phyloP scores from a whole-genome alignment of 805 yeast species.

The Cyberlindnera japonica region DNA sequence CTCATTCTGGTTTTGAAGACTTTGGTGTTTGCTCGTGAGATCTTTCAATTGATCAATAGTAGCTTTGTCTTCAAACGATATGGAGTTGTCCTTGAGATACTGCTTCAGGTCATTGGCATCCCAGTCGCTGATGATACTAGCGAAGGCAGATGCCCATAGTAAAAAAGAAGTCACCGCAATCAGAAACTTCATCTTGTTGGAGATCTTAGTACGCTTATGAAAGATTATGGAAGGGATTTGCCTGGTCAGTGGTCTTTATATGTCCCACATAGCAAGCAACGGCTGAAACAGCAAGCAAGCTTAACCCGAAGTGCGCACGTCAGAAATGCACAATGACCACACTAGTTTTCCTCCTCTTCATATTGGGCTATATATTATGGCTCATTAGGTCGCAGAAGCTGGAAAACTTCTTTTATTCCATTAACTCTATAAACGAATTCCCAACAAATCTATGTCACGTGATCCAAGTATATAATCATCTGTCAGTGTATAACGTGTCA shows the following conservation, averaged over 20 bases:
- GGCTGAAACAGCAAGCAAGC: conserved; percentile 12
- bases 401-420: too few relatives aligned
- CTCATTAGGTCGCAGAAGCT: too few relatives aligned
- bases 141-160: conserved; percentile 9
- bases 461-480: too few relatives aligned
- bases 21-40: conserved; percentile 27
- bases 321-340: not conserved
- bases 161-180: conserved; percentile 15
- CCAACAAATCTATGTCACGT: too few relatives aligned
- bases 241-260: not conserved
- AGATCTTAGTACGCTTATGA: not conserved
- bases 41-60: conserved; percentile 26
- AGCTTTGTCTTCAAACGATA: conserved; percentile 22
- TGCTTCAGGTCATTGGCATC: conserved; percentile 32
- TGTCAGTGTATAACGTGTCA: too few relatives aligned
- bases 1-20: not conserved
- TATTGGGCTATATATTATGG: not conserved
- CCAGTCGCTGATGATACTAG: conserved; percentile 29
- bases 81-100: conserved; percentile 32
- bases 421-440: too few relatives aligned
- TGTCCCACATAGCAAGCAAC: conserved; percentile 5
- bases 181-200: conserved; percentile 11
- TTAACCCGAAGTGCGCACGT: too few relatives aligned
- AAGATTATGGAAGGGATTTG: not conserved
- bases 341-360: not conserved